These are phyloP conservation scores for Schoenoplectus tabernaemontani DNA, from an alignment of 202 grass and related monocot genomes.

Conservation along the genomic window DNA sequence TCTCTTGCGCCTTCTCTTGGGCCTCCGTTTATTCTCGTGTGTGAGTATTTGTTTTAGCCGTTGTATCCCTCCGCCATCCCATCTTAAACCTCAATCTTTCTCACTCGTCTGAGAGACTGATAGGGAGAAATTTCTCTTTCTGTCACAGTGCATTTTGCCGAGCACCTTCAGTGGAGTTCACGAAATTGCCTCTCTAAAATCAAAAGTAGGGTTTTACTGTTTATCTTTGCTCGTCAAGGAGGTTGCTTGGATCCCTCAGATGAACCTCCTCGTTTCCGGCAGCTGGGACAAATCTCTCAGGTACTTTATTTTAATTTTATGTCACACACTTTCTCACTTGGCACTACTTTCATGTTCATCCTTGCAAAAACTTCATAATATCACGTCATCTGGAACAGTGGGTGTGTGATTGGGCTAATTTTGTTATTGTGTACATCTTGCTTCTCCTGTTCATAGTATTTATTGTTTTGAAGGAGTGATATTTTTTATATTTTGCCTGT, in stretches of 20 bases:
- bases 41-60: not conserved
- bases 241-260: slow-evolving; percentile 75
- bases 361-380: not conserved
- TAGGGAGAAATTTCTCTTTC: not conserved
- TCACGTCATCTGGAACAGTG: not conserved
- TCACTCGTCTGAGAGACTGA: not conserved
- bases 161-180: not conserved
- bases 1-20: too few relatives aligned
- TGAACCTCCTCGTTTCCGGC: slow-evolving; percentile 89
- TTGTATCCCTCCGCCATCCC: not conserved
- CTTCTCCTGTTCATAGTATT: not conserved
- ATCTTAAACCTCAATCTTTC: not conserved
- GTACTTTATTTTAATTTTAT: not conserved
- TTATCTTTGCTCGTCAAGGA: slow-evolving; percentile 48
- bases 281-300: slow-evolving; percentile 41
- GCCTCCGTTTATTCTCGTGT: not conserved
- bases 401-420: not conserved
- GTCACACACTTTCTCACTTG: not conserved
- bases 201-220: not conserved
- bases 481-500: not conserved
- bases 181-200: not conserved
- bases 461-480: not conserved
- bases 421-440: not conserved
- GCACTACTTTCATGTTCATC: not conserved
- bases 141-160: not conserved